Base-by-base conservation (phyloP, 2,329 filamentous ascomycete species). In the Scleromitrula shiraiana region DNA sequence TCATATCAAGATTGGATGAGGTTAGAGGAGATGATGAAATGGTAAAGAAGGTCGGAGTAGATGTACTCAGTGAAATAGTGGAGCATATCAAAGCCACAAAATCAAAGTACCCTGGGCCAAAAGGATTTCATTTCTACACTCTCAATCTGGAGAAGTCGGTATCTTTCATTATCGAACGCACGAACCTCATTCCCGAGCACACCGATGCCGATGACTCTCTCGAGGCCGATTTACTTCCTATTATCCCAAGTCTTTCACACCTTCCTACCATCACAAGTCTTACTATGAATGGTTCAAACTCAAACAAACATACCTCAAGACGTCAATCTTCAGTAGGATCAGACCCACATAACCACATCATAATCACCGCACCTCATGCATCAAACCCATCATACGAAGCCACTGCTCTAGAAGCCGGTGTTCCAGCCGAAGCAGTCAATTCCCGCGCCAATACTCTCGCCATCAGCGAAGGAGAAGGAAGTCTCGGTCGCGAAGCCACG, bases 121-220 rank as follows among this genome's bases (percentile, higher is more conserved):
- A 81, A 58, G 93, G 93, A 5, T 95, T 96, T 67, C 93, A 98
- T 64, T 97, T 98, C 68, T 98, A 96, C 67, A 97, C 93, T 0
- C 73, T 98, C 43, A 98, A 98, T 63, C 73, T 97, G 26, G 91
- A 97, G 66, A 98, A 97, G 68, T 87, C 89, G 0, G 90, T 98
- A 2, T 88, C 90, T 0, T 93, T 96, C 60, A 91, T 97, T 52
- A 68, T 97, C 0, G 90, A 97, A 69, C 75, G 85, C 49, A 88
- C 85, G 23, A 70, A 83, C n/a, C 76, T 98, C 47, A 95, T 97
- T 46, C 85, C 87, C 1, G 68, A 27, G 27, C 64, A 66, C 5
- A 72, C 76, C 1, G 72, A 73, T 23, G 72, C 72, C 15, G 67
- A 78, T 62, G 29, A 55, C 52, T 49, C 59, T 7, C 63, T 71